phyloP scores from a whole-genome alignment of 441 rosid species.

The Euphorbia celastroides region DNA sequence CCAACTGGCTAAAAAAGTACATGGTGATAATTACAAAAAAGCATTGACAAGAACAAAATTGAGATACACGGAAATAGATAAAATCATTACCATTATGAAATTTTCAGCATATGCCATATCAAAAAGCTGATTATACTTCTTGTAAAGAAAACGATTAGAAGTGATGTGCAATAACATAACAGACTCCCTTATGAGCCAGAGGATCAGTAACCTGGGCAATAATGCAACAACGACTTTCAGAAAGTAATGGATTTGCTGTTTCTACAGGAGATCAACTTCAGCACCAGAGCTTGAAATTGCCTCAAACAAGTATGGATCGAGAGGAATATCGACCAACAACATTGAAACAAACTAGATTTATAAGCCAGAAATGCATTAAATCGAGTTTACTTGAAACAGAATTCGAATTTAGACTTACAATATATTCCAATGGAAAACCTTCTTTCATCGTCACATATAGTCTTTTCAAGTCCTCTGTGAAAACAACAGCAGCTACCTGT shows the following conservation, averaged over 20 bases:
- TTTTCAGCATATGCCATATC: conserved; percentile 95
- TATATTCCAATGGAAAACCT: conserved; percentile 92
- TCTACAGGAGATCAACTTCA: conserved; percentile 96
- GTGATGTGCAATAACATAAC: conserved; percentile 77
- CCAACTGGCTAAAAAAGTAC: conserved; percentile 78
- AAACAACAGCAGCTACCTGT: conserved; percentile 94
- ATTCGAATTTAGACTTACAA: conserved; percentile 49
- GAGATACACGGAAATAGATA: conserved; percentile 2
- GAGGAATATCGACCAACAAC: conserved; percentile 86
- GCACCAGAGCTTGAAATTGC: conserved; percentile 73
- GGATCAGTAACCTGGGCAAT: conserved; percentile 72
- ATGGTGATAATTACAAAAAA: conserved; percentile 17
- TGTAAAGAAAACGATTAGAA: conserved; percentile 77
- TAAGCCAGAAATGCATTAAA: conserved; percentile 10
- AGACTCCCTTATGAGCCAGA: conserved; percentile 75
- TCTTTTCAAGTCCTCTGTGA: conserved; percentile 90
- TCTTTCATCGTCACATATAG: conserved; percentile 90
- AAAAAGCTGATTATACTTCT: conserved; percentile 80
- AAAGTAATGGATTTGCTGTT: conserved; percentile 82
- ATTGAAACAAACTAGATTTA: conserved; percentile 18
- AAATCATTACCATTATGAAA: conserved; percentile 69
- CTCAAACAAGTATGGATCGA: conserved; percentile 92
- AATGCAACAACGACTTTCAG: conserved; percentile 73
- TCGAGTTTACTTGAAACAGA: not conserved
- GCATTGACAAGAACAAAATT: conserved; percentile 1